These are phyloP conservation scores for Brettanomyces anomalus DNA, from an alignment of 805 yeast species.

Conservation along the genomic window DNA sequence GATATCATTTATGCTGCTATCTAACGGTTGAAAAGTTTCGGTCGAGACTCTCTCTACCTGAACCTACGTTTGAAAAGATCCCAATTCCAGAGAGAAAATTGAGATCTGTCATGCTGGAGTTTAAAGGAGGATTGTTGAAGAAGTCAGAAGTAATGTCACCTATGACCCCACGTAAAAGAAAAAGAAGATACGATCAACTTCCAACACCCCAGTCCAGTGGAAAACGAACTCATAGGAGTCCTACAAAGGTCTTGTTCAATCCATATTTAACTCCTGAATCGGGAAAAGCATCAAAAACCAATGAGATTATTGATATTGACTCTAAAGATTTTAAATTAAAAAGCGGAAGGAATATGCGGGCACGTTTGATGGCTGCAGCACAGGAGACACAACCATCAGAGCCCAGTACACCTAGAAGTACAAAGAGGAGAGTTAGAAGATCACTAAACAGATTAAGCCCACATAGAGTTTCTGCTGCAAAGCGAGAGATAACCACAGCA, in stretches of 20 bases:
- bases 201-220: slow-evolving; percentile 1
- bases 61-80: slow-evolving; percentile 40
- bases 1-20: slow-evolving; percentile 60
- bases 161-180: slow-evolving; percentile 13
- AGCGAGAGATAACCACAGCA: slow-evolving; percentile 22
- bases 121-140: slow-evolving; percentile 31
- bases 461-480: not conserved
- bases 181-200: not conserved
- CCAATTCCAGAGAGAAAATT: slow-evolving; percentile 46
- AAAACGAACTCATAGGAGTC: not conserved
- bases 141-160: slow-evolving; percentile 5
- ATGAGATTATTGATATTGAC: not conserved
- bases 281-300: slow-evolving; percentile 8
- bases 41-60: slow-evolving; percentile 34
- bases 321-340: not conserved
- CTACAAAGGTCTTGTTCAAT: not conserved
- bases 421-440: not conserved
- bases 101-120: slow-evolving; percentile 34
- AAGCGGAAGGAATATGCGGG: not conserved
- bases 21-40: slow-evolving; percentile 46
- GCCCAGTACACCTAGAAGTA: not conserved
- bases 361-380: slow-evolving; percentile 2
- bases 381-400: not conserved
- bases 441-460: slow-evolving; percentile 4
- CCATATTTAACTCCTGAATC: slow-evolving; percentile 13